Evolutionary conservation across 345 rosid species (phyloP), one percentile per base, ranked within the genome.

Genomic region (Camelina sativa): DNA sequence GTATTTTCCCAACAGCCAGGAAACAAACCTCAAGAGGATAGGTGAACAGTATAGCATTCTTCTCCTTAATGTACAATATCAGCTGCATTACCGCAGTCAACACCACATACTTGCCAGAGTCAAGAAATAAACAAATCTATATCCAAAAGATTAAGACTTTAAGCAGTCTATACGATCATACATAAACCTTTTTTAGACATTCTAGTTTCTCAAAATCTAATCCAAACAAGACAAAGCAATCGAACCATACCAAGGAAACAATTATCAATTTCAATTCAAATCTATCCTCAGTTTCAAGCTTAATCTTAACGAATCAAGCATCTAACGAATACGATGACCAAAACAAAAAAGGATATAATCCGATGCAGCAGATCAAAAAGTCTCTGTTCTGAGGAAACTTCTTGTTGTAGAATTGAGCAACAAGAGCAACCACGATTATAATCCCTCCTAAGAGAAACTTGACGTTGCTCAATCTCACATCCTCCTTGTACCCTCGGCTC

Each of bases 391-490:
- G 90, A 1, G 93, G 92, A 79, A 89, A 91, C 80, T 93, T 93
- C 86, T 91, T 91, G 17, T 91, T 93, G 94, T 93, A 93, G 69
- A 93, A 93, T 80, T 93, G 98, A 75, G 97, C 98, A 73, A 89
- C 67, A 54, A 93, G 86, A 52, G 98, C 98, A 51, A 91, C 85
- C 9, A 65, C 74, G 25, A 93, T 88, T 43, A 87, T 83, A 38
- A 87, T 74, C 23, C 79, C 15, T 51, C 98, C 98, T 67, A 91
- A 44, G 16, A 88, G 34, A 80, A 93, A 46, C 69, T 85, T 85
- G 6, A 85, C 16, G 73, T 93, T 93, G 88, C 94, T 93, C 82
- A 87, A 63, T 80, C 87, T 82, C 80, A 88, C 89, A 82, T 93
- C 85, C 69, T 93, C 97, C 60, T 59, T 82, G 52, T 87, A 89